phyloP scores from a whole-genome alignment of 495 filamentous ascomycete genomes.

The Trichoderma orchidacearum region DNA sequence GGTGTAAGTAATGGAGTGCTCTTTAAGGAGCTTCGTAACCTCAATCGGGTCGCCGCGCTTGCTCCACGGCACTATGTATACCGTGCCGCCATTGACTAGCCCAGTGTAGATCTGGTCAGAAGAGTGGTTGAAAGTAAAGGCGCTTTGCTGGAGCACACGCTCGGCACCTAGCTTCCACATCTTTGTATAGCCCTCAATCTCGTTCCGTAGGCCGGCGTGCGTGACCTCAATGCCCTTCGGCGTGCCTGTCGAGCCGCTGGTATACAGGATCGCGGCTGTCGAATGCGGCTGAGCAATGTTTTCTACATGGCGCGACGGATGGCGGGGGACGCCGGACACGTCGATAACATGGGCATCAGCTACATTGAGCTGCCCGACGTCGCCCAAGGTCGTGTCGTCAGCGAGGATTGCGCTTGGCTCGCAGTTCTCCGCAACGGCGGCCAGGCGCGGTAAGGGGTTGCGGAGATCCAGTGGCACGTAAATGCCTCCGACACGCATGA shows the following conservation, averaged over 20 bases:
- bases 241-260: constrained; percentile 31
- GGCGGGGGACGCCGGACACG: no score
- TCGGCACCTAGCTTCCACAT: constrained; percentile 6
- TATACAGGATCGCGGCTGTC: constrained; percentile 28
- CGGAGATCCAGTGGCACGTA: constrained; percentile 41
- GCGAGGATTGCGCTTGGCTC: no score
- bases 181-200: constrained; percentile 6
- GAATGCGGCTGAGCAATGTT: no score
- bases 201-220: constrained; percentile 10
- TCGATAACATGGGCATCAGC: no score
- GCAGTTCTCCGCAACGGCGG: neutral
- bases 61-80: constrained; percentile 8
- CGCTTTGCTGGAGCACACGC: constrained; percentile 14
- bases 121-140: constrained; percentile 16
- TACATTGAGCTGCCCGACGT: no score
- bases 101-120: constrained; percentile 14
- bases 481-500: constrained; percentile 29
- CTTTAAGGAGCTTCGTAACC: constrained; percentile 9
- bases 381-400: no score
- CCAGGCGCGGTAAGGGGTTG: constrained; percentile 12
- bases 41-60: constrained; percentile 10
- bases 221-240: constrained; percentile 31
- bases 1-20: constrained; percentile 13
- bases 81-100: constrained; percentile 10
- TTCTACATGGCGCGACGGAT: no score